Evolutionary conservation across 139 green algal genomes (phyloP), one percentile per base, ranked within the genome.

Genomic region (Axilococcus clingmanii): DNA sequence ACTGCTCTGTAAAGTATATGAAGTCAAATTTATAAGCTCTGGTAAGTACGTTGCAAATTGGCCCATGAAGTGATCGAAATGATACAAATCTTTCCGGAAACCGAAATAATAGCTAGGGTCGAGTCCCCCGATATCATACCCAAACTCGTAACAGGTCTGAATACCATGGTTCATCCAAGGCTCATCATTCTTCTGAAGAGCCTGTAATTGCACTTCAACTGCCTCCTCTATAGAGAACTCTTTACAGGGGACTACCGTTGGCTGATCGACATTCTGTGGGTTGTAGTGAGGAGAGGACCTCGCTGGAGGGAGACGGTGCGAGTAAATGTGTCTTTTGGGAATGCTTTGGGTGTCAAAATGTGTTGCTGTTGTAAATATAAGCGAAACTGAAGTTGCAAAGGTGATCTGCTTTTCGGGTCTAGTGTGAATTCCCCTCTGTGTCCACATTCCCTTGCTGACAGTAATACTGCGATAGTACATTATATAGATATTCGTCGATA

Each of bases 61-160:
- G 5, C 65, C 68, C 53, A 80, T 46, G 49, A 88, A 92, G 41
- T 92, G 83, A 55, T 92, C 83, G 7, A 32, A 17, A 29, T 43
- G 52, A 24, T 51, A 70, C 23, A 69, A 24, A 53, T 69, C 57
- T 20, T 71, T 71, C 19, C 15, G 38, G 7, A 55, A 65, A 14
- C 67, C 66, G 31, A 76, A 80, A 28, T 71, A 81, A 15, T 41
- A 41, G 4, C 47, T 73, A 0, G 66, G 57, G 29, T 91, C 82
- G 57, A 91, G 70, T 24, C 60, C 60, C 12, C 83, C 83, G n/a
- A 80, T 72, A 45, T 84, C 82, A n/a, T 66, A 52, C 2, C 60
- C 74, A 61, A 90, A 92, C 40, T 81, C 83, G 27, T 92, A 92
- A 36, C 76, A 70, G 4, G 70, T 76, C 48, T 86, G 70, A 5